phyloP scores from a whole-genome alignment of 495 filamentous ascomycete genomes.

The Penicillium coprophilum region DNA sequence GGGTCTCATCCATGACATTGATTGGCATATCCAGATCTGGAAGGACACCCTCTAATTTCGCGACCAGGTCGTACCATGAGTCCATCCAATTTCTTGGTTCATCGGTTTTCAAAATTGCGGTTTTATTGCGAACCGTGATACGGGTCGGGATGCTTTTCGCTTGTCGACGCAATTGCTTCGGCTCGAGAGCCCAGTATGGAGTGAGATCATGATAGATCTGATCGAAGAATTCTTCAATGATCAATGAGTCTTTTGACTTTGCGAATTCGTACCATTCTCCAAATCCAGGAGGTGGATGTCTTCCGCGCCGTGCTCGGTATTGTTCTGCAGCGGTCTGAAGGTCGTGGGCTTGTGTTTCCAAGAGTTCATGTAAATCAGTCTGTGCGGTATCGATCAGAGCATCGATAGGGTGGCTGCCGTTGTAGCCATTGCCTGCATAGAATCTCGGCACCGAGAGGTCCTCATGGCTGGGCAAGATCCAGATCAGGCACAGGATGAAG shows the following conservation, averaged over 20 bases:
- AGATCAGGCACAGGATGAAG: neutral
- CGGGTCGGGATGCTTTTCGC: constrained; percentile 7
- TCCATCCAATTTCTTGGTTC: constrained; percentile 11
- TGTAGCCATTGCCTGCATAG: neutral
- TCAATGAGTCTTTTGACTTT: constrained; percentile 40
- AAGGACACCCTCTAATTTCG: constrained; percentile 54
- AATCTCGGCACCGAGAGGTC: neutral
- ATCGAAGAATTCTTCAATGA: constrained; percentile 64
- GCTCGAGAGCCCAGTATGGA: constrained; percentile 60
- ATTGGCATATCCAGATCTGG: constrained; percentile 69
- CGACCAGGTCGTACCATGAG: constrained; percentile 49
- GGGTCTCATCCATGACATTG: constrained; percentile 67
- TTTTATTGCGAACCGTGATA: constrained; percentile 18
- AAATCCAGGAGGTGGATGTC: constrained; percentile 60
- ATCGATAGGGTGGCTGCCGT: constrained; percentile 13
- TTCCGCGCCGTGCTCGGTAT: constrained; percentile 17
- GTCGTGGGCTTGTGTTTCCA: constrained; percentile 4
- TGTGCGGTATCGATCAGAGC: constrained; percentile 10
- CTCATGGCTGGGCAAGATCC: neutral
- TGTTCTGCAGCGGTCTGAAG: constrained; percentile 7
- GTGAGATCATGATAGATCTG: constrained; percentile 56
- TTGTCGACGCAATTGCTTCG: constrained; percentile 39
- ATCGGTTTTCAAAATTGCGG: neutral
- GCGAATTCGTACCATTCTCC: constrained; percentile 68
- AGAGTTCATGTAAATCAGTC: constrained; percentile 1